Evolutionary conservation across 2,329 filamentous ascomycete genomes (phyloP), one percentile per base, ranked within the genome.

Genomic region (Claviceps monticola): DNA sequence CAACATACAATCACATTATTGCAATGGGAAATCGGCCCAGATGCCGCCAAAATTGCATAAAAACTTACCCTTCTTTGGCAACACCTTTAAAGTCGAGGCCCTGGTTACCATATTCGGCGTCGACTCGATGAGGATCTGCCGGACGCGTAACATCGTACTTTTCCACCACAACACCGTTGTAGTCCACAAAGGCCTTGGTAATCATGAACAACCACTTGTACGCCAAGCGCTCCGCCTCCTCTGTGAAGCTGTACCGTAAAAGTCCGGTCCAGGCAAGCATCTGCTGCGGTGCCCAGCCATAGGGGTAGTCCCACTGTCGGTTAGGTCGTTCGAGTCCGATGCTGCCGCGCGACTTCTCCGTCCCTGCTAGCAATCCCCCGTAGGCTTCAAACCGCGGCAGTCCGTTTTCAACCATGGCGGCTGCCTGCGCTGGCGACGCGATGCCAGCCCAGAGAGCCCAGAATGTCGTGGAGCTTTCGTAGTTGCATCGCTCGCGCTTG

Each of bases 141-240:
- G 86, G 83, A 52, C 88, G 75, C 19, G 91, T 97, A 54, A 98
- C 93, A 68, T 98, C 88, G 71, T 98, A 98, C 72, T 98, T 98
- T 70, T 98, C 93, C 5, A 97, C 93, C 1, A 98, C 91, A 8
- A 96, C 89, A 41, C 93, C 93, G 64, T 97, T 97, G 74, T 91
- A 97, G 67, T 98, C 91, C 55, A 96, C 90, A 71, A 97, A 97
- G 0, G 93, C 90, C 70, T 95, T 96, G 53, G 88, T 96, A 62
- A 96, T 89, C 91, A 97, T 97, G 66, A 90, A 95, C 50, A 96
- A 72, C 93, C 93, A 98, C 68, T 93, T 89, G 70, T 98, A 98
- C 0, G 88, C 86, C 57, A 98, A 71, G 37, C 89, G 77, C 70
- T 95, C 86, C 1, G 89, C 89, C 55, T 96, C 90, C 23, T 91